phyloP scores from a whole-genome alignment of 2,329 filamentous ascomycete genomes.

The Gremmenia infestans region DNA sequence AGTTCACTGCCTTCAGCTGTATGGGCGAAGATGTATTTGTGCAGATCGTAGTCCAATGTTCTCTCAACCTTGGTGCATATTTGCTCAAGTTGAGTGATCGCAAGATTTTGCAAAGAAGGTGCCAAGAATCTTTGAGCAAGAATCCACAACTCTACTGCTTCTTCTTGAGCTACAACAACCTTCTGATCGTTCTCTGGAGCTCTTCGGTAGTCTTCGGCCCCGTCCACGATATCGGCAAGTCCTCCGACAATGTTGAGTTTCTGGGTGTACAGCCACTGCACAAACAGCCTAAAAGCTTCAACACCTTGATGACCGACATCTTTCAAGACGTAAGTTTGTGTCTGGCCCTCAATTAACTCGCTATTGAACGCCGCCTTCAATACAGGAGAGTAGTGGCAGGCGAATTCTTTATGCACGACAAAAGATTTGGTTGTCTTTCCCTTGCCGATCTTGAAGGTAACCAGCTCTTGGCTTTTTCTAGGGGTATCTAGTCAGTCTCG shows the following conservation, averaged over 20 bases:
- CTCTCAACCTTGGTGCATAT: neutral
- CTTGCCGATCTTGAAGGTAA: neutral
- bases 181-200: neutral
- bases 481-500: neutral
- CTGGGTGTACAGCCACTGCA: conserved; percentile 6
- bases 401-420: conserved; percentile 6
- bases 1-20: neutral
- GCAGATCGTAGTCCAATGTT: neutral
- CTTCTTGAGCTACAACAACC: neutral
- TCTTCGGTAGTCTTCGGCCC: no score
- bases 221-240: neutral
- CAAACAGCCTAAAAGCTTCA: neutral
- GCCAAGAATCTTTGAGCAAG: conserved; percentile 5
- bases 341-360: conserved; percentile 1
- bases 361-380: conserved; percentile 5
- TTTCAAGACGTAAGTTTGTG: conserved; percentile 2
- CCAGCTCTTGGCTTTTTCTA: neutral
- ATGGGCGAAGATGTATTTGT: neutral
- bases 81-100: neutral
- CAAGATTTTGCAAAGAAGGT: neutral
- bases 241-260: neutral
- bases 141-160: conserved; percentile 1
- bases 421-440: neutral
- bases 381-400: conserved; percentile 3
- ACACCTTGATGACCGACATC: neutral